These are phyloP conservation scores for Xerocomellus chrysenteron DNA, from an alignment of 768 basidiomycete species.

Conservation along the genomic window DNA sequence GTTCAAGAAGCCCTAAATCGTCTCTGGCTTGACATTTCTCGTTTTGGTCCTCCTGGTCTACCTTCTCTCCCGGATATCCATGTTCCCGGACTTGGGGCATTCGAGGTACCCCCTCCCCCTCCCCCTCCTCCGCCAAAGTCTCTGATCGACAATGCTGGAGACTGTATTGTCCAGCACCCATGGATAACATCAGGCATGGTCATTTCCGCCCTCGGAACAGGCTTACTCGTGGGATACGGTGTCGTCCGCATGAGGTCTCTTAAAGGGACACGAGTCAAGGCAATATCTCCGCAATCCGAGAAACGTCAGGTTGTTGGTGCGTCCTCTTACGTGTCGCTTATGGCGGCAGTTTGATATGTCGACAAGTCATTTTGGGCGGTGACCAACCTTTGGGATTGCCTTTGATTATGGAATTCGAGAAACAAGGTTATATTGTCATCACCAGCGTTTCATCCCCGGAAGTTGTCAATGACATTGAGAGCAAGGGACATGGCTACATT, in stretches of 20 bases:
- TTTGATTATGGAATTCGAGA: constrained; percentile 71
- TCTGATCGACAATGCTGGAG: constrained; percentile 44
- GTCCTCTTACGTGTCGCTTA: constrained; percentile 9
- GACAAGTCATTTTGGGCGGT: constrained; percentile 75
- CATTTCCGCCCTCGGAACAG: constrained; percentile 57
- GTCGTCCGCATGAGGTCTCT: constrained; percentile 21
- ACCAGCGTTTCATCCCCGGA: constrained; percentile 71
- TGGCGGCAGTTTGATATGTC: not conserved
- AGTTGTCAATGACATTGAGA: constrained; percentile 64
- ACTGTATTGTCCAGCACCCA: constrained; percentile 60
- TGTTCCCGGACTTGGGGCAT: constrained; percentile 66
- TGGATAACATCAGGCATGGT: constrained; percentile 57
- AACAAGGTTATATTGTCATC: constrained; percentile 80
- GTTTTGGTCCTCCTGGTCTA: constrained; percentile 65
- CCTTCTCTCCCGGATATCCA: constrained; percentile 49
- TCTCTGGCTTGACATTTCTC: constrained; percentile 76
- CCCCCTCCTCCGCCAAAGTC: constrained; percentile 54
- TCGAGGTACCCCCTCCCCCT: constrained; percentile 64
- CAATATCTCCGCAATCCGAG: constrained; percentile 34
- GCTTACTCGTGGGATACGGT: constrained; percentile 60
- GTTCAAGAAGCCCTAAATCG: constrained; percentile 65
- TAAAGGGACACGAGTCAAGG: constrained; percentile 23
- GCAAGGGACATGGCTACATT: constrained; percentile 68
- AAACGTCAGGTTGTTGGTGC: constrained; percentile 48
- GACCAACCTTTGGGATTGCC: constrained; percentile 72